These are phyloP conservation scores for Globisporangium lucens DNA, from an alignment of 352 stramenopile genomes.

Conservation along the genomic window DNA sequence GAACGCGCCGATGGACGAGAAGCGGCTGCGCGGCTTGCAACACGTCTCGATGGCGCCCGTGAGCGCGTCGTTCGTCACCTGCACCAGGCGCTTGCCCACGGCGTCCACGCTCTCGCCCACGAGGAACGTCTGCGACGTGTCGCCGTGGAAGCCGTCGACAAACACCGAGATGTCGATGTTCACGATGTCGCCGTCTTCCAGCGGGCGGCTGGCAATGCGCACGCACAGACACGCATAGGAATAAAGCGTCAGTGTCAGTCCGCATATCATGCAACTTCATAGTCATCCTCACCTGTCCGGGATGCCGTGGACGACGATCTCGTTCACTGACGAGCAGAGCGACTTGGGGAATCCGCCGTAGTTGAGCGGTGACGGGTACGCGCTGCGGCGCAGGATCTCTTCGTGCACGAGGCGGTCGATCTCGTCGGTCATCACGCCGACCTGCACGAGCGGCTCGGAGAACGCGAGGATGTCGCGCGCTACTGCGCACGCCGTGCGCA, in stretches of 20 bases:
- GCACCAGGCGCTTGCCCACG: slow-evolving; percentile 81
- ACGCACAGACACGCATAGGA: background rate
- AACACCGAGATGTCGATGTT: slow-evolving; percentile 97
- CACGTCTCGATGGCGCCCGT: slow-evolving; percentile 82
- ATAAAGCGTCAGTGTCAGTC: background rate
- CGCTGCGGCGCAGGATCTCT: slow-evolving; percentile 80
- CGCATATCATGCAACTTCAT: no score
- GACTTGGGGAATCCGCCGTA: slow-evolving; percentile 95
- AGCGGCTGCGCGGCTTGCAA: slow-evolving; percentile 92
- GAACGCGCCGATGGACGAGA: slow-evolving; percentile 92
- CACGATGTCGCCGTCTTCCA: slow-evolving; percentile 94
- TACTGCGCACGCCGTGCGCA: slow-evolving; percentile 70
- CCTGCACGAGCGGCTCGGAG: slow-evolving; percentile 62
- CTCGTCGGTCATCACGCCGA: slow-evolving; percentile 90
- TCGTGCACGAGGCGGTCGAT: slow-evolving; percentile 93
- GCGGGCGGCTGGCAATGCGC: slow-evolving; percentile 32
- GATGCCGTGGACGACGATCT: slow-evolving; percentile 97
- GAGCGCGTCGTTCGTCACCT: slow-evolving; percentile 84
- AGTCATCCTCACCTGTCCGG: slow-evolving; percentile 71
- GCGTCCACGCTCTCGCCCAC: slow-evolving; percentile 91
- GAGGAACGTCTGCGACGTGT: slow-evolving; percentile 97
- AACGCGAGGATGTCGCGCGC: slow-evolving; percentile 82
- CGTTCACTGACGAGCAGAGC: slow-evolving; percentile 95
- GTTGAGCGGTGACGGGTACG: slow-evolving; percentile 91
- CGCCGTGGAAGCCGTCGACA: slow-evolving; percentile 94